Base-by-base conservation (phyloP, 176 grass and related monocot genomes). In the Elaeis guineensis region DNA sequence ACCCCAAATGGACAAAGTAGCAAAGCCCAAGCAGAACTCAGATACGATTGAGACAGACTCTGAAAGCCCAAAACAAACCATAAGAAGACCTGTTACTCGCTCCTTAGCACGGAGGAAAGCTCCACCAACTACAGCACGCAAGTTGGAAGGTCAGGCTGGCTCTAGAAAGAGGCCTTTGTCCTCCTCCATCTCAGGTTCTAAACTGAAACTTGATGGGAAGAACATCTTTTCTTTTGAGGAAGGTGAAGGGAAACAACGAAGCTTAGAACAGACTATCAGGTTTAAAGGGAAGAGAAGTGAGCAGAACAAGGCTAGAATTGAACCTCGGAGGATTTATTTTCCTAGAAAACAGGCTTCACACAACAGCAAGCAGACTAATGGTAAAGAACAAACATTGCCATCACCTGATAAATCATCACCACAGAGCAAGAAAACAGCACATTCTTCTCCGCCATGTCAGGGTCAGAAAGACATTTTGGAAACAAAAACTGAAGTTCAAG, bases 41-140 rank as follows among this genome's bases (percentile, higher is more conserved):
- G 93, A 92, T 80, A 77, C 87, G 63, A 91, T 98, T 65, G 93
- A 92, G 79, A 85, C 84, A 64, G 81, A 89, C 76, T 92, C 81
- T 35, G 83, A 83, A 28, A 78, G 87, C 71, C 83, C 65, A 56
- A 90, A 92, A 59, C 72, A 75, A 79, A 79, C 79, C 54, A 77
- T 81, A 55, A 63, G 18, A 64, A 82, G 70, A 74, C 93, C 72
- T 78, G 58, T 83, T 73, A 92, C 81, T 66, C 70, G 73, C 49
- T 85, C 81, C 28, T 57, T 64, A 25, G 66, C 80, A 21, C 61
- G 26, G 50, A 85, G 78, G 66, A 80, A 77, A 82, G 73, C 54
- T 77, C 51, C 83, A 39, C 21, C 50, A 30, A 63, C 20, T 70
- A 53, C 62, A 64, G 51, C 67, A 15, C 58, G 54, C 55, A 87